A percentile compares a stretch with the other conserved stretches of the same genome.
These are phyloP conservation scores for Grigorovia humatica DNA, from an alignment of 805 yeast species.

Conservation along the genomic window DNA sequence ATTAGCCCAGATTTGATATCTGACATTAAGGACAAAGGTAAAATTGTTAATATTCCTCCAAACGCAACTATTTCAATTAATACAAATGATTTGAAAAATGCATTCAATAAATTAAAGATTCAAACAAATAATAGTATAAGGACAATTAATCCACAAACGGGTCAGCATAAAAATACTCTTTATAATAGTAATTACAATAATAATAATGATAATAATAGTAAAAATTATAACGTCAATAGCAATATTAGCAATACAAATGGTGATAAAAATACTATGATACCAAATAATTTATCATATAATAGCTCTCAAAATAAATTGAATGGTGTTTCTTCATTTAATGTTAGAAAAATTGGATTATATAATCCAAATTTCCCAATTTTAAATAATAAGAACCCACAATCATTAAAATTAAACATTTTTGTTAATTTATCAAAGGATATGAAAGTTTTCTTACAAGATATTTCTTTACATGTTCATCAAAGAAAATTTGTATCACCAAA, in stretches of 20 bases:
- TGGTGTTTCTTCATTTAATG: conserved; percentile 3
- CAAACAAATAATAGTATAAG: conserved; percentile 1
- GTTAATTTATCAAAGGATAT: conserved; percentile 19
- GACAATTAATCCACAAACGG: background rate
- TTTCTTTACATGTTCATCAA: conserved; percentile 12
- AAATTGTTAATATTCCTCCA: background rate
- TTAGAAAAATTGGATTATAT: conserved; percentile 15
- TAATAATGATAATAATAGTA: background rate
- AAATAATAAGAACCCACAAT: conserved; percentile 20
- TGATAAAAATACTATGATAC: background rate
- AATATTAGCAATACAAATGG: background rate
- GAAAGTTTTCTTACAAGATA: conserved; percentile 19
- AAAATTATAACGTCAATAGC: background rate
- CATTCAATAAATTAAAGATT: background rate
- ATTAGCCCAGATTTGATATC: background rate
- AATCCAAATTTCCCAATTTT: conserved; percentile 22
- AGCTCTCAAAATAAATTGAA: background rate
- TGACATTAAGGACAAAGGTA: background rate
- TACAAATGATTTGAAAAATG: background rate
- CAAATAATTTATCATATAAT: background rate
- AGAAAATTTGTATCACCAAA: conserved; percentile 1
- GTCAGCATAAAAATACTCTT: background rate
- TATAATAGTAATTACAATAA: no score
- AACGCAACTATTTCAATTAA: background rate
- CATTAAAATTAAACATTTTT: conserved; percentile 22